A percentile compares a stretch with the other conserved stretches of the same genome.
These are phyloP conservation scores for Dipteronia dyeriana DNA, from an alignment of 345 rosid genomes.

Conservation along the genomic window DNA sequence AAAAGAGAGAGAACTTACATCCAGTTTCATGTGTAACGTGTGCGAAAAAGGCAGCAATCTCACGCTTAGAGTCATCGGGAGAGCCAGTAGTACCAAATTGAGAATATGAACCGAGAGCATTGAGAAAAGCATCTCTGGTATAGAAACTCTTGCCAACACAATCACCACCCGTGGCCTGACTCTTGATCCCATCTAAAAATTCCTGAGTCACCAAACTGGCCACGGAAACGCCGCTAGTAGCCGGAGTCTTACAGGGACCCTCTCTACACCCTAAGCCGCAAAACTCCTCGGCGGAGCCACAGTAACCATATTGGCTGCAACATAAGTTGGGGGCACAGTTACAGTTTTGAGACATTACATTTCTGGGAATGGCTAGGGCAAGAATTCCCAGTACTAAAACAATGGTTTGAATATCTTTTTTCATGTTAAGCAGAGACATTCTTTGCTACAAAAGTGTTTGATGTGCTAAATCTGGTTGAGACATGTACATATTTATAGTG, in stretches of 20 bases:
- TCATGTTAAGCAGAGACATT: background rate
- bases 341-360: background rate
- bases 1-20: slow-evolving; percentile 27
- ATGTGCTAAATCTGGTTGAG: too few relatives aligned
- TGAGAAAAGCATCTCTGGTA: slow-evolving; percentile 35
- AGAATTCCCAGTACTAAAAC: background rate
- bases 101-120: slow-evolving; percentile 27
- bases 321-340: too few relatives aligned
- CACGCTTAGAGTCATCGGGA: slow-evolving; percentile 43
- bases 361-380: slow-evolving; percentile 1
- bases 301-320: too few relatives aligned
- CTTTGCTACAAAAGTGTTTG: too few relatives aligned
- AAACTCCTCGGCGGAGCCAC: too few relatives aligned
- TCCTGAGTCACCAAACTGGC: slow-evolving; percentile 36
- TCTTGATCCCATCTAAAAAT: slow-evolving; percentile 45
- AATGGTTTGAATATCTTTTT: background rate
- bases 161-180: slow-evolving; percentile 22
- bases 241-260: too few relatives aligned
- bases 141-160: slow-evolving; percentile 51
- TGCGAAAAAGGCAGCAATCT: slow-evolving; percentile 53
- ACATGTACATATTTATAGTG: too few relatives aligned
- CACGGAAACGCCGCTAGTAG: slow-evolving; percentile 16
- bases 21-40: slow-evolving; percentile 53
- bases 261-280: too few relatives aligned
- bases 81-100: slow-evolving; percentile 41